Base-by-base conservation (phyloP, 129 eudicot species). In the Glebionis coronaria region DNA sequence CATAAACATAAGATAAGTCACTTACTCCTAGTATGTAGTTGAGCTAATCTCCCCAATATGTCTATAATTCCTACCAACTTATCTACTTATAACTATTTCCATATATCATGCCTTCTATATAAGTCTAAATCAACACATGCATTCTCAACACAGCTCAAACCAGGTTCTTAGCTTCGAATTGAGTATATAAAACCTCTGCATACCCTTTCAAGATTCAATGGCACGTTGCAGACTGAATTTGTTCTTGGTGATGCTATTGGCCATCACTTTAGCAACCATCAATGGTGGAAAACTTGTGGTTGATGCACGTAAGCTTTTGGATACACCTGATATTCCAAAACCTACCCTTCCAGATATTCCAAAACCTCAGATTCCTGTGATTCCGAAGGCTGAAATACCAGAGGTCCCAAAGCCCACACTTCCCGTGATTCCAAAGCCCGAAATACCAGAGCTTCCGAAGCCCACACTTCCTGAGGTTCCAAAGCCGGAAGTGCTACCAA, bases 301-400 rank as follows among this genome's bases (percentile, higher is more conserved):
- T 5, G 63, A 75, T 29, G 68, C 79, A 5, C 74, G 73, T 25
- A 47, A 35, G 0, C 68, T 66, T 12, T 49, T 58, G 68, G 79
- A 75, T 27, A 44, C 63, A 3, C 70, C 77, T 15, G 53, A 55
- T 7, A 16, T 73, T 42, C 63, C 66, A 27, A 58, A 70, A 58
- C 61, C 60, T 8, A 25, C 15, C 35, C 11, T 64, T 11, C 59
- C 56, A 6, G 21, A 25, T 3, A 3, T 49, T 25, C 66, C 67
- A 12, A 71, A 71, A 47, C 71, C 72, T 5, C 18, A 6, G 14
- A 1, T 47, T 71, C 73, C 73, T n/a, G 70, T 5, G 35, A 20
- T 49, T 67, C 80, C 68, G 10, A 75, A 61, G 18, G 51, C 56
- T 46, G 62, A 58, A 5, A 23, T 25, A 12, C 73, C 77, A 21